Evolutionary conservation across 2,329 filamentous ascomycete species (phyloP), one percentile per base, ranked within the genome.

Genomic region (Apiospora phragmitis): DNA sequence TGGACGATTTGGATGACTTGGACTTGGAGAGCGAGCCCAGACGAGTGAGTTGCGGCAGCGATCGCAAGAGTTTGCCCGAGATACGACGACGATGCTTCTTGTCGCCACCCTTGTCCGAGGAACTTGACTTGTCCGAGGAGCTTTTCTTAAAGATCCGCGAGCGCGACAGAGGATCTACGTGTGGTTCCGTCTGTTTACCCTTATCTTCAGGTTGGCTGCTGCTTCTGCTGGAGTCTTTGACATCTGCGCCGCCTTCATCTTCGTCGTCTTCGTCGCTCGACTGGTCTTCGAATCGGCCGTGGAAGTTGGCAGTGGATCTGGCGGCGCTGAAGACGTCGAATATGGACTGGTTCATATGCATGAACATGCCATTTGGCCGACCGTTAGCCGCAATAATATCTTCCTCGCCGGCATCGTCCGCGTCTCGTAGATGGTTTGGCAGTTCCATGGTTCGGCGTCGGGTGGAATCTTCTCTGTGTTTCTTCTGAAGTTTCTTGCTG

Each of bases 291-390:
- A 96, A 95, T 47, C 93, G 89, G 71, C 93, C 88, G 80, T 93
- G 91, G 78, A 97, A 94, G 81, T 97, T 92, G 68, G 93, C 91
- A 71, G 90, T 90, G 41, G 94, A 95, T 8, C 94, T 94, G 47
- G 94, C 94, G 21, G 94, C 94, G 8, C 95, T 93, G 75, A 98
- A 95, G 82, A 98, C 89, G 69, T 94, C 94, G 80, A 98, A 97
- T 70, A 98, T 91, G 74, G 94, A 97, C 85, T 97, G 95, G 81
- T 97, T 96, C 91, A 97, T 94, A 77, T 94, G 94, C 82, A 89
- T 85, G 71, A 88, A 86, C 79, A 88, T 84, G 51, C 26, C 41
- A 73, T 85, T 83, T 24, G 55, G 55, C 16, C 26, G 51, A 70
- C 85, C 83, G 11, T 76, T 79, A 2, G 84, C 81, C 5, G 81